Conservation (phyloP, 257 asterid genomes). For the Ajuga chamaepitys region DNA sequence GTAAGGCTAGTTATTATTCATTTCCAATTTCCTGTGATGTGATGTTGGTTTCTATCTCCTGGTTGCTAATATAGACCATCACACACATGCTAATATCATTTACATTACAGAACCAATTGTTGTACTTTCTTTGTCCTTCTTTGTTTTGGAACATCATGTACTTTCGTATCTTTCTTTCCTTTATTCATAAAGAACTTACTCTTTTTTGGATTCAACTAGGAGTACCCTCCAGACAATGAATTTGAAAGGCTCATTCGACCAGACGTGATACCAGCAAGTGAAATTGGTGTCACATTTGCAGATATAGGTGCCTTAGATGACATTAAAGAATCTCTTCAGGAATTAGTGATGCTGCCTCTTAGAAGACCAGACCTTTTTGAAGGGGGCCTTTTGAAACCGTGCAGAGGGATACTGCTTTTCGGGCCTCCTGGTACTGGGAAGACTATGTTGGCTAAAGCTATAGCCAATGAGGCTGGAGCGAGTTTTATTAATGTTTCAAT, state of each 20-base stretch:
- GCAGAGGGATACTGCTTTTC: slow-evolving; percentile 76
- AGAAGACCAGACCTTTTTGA: slow-evolving; percentile 78
- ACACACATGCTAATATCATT: too few species aligned
- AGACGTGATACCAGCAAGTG: slow-evolving; percentile 79
- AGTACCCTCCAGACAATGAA: slow-evolving; percentile 77
- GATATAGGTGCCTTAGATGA: slow-evolving; percentile 88
- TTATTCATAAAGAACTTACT: neutral
- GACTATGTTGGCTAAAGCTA: slow-evolving; percentile 90
- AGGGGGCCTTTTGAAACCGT: slow-evolving; percentile 86
- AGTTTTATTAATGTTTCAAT: slow-evolving; percentile 78
- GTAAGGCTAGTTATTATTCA: slow-evolving; percentile 30
- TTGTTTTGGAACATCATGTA: too few species aligned
- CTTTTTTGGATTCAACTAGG: slow-evolving; percentile 34
- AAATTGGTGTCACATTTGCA: slow-evolving; percentile 67
- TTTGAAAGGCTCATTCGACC: slow-evolving; percentile 80
- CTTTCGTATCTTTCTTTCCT: neutral
- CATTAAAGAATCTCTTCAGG: slow-evolving; percentile 75
- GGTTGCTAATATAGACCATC: too few species aligned
- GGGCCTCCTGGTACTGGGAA: slow-evolving; percentile 96
- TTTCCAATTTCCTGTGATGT: neutral
- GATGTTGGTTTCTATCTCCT: too few species aligned
- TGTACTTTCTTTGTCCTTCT: too few species aligned
- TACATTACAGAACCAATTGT: too few species aligned
- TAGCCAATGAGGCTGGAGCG: slow-evolving; percentile 87
- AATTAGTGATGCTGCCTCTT: slow-evolving; percentile 79